Conservation (phyloP, 2,329 filamentous ascomycete genomes). For the Colletotrichum tamarilloi region DNA sequence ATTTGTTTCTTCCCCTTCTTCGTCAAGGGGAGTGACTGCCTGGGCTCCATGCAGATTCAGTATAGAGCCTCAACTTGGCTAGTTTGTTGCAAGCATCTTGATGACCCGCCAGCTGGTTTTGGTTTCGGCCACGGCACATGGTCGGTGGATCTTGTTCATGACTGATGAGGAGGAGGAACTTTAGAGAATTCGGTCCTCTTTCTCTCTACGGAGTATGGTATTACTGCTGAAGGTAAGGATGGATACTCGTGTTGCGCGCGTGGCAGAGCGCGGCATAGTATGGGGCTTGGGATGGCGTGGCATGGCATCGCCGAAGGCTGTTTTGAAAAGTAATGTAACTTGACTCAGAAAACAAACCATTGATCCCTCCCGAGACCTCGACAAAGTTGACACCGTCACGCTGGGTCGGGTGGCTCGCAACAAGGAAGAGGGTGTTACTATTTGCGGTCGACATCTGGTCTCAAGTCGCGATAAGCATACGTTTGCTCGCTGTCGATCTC, state of each 20-base stretch:
- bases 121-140: constrained; percentile 34
- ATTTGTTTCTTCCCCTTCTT: constrained; percentile 28
- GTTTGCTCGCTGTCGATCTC: constrained; percentile 29
- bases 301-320: constrained; percentile 5
- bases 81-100: constrained; percentile 22
- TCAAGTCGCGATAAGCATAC: constrained; percentile 33
- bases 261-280: constrained; percentile 12
- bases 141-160: constrained; percentile 33
- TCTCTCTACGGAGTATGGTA: not conserved
- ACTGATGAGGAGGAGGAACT: constrained; percentile 12
- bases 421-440: constrained; percentile 33
- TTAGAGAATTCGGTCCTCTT: not conserved
- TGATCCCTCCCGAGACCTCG: constrained; percentile 7
- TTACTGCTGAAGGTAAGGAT: too few relatives aligned
- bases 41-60: constrained; percentile 9
- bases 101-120: constrained; percentile 28
- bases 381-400: constrained; percentile 25
- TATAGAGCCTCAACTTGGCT: constrained; percentile 5
- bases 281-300: constrained; percentile 16
- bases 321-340: constrained; percentile 1
- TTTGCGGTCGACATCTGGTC: constrained; percentile 30
- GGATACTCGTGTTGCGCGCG: not conserved
- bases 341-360: constrained; percentile 29
- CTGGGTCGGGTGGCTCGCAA: constrained; percentile 25
- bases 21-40: constrained; percentile 2